These are phyloP conservation scores for Fomitopsis pinicola DNA, from an alignment of 1,284 basidiomycete genomes.

Conservation along the genomic window DNA sequence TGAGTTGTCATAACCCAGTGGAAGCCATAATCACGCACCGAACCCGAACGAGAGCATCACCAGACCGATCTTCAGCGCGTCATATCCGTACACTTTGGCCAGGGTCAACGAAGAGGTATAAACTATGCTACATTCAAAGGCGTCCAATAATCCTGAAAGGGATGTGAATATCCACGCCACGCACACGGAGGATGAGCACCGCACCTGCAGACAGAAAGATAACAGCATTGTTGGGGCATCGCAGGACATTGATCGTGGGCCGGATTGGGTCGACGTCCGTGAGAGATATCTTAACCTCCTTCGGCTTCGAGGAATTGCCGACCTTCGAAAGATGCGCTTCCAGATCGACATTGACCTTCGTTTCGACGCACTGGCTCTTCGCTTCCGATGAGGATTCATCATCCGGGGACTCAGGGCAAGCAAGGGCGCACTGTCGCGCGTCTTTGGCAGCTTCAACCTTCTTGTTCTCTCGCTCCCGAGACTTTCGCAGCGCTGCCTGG, in stretches of 20 bases:
- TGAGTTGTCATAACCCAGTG: background rate
- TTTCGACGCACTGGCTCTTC: background rate
- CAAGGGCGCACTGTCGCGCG: background rate
- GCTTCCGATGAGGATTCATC: background rate
- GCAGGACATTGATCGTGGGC: constrained; percentile 55
- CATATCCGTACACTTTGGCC: constrained; percentile 58
- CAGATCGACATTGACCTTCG: background rate
- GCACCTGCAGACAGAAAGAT: constrained; percentile 69
- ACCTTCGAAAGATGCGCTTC: background rate
- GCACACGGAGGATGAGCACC: constrained; percentile 13
- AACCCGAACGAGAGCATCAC: constrained; percentile 72
- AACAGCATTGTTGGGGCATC: constrained; percentile 60
- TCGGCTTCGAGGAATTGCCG: constrained; percentile 6
- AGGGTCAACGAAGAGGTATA: constrained; percentile 76
- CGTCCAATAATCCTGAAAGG: constrained; percentile 58
- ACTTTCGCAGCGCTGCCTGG: constrained; percentile 48
- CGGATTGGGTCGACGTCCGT: constrained; percentile 71
- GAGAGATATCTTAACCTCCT: constrained; percentile 52
- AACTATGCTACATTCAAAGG: constrained; percentile 61
- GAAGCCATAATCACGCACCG: constrained; percentile 34
- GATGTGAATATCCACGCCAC: background rate
- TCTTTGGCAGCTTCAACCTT: background rate
- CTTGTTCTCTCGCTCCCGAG: constrained; percentile 14
- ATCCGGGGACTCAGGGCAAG: background rate
- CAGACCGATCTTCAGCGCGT: constrained; percentile 68